Evolutionary conservation across 2,329 filamentous ascomycete species (phyloP).

Genomic region (Xylariaceae sp.): DNA sequence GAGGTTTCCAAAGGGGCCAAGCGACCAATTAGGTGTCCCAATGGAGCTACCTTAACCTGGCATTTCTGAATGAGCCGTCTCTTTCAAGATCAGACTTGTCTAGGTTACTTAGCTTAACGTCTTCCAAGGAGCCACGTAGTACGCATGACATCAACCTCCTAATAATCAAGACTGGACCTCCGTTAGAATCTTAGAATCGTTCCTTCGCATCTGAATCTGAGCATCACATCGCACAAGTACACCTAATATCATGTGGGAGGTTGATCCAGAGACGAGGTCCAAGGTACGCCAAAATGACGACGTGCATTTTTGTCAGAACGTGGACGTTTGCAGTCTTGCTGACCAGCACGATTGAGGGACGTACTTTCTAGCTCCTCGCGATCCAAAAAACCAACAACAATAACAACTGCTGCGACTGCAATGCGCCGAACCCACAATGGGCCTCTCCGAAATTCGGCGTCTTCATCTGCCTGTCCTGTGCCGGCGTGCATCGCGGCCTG

Average conservation of each 20-base stretch:
- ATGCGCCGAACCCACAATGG: slow-evolving; percentile 96
- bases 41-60: slow-evolving; percentile 1
- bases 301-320: slow-evolving; percentile 2
- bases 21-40: slow-evolving; percentile 9
- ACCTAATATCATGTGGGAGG: slow-evolving; percentile 73
- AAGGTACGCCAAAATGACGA: slow-evolving; percentile 71
- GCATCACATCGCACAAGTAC: background rate
- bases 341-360: slow-evolving; percentile 10
- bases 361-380: slow-evolving; percentile 62
- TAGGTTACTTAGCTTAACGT: background rate
- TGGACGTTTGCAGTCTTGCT: slow-evolving; percentile 10
- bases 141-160: background rate
- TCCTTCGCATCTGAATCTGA: background rate
- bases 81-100: background rate
- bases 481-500: slow-evolving; percentile 87
- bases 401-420: slow-evolving; percentile 89
- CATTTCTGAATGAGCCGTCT: background rate
- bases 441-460: slow-evolving; percentile 95
- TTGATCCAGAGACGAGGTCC: slow-evolving; percentile 92
- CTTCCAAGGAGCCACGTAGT: no score
- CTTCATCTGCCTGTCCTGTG: slow-evolving; percentile 97
- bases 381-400: slow-evolving; percentile 90
- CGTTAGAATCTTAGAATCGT: slow-evolving; percentile 4
- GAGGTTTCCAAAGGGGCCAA: background rate
- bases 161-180: no score